A percentile compares a stretch with the other conserved stretches of the same genome.
Conservation (phyloP, 257 asterid genomes). For the Parsonsia alboflavescens region DNA sequence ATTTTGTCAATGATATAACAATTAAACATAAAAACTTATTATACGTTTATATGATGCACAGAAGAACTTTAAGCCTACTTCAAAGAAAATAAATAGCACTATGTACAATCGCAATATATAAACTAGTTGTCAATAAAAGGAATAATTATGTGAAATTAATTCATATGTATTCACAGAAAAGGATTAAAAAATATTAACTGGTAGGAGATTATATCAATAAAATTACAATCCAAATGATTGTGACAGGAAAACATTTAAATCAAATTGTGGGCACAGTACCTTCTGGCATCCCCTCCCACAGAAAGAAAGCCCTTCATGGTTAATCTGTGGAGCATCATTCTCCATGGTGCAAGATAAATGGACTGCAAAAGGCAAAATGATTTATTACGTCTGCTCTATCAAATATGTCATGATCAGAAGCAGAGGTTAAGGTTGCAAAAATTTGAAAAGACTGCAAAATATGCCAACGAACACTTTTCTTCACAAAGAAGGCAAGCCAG, state of each 20-base stretch:
- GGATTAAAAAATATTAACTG: background rate
- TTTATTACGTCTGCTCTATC: slow-evolving; percentile 6
- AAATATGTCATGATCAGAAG: slow-evolving; percentile 7
- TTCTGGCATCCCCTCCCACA: slow-evolving; percentile 77
- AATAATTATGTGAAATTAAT: background rate
- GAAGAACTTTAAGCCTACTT: background rate
- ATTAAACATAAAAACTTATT: background rate
- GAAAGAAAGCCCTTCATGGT: slow-evolving; percentile 38
- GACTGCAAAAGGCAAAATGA: slow-evolving; percentile 46
- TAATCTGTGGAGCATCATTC: slow-evolving; percentile 35
- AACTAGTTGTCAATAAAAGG: background rate
- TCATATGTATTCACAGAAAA: background rate
- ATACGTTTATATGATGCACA: background rate
- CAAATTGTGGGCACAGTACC: slow-evolving; percentile 37
- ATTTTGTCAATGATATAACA: background rate
- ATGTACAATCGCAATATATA: background rate
- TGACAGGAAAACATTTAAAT: background rate
- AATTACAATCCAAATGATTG: background rate
- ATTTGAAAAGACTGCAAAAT: slow-evolving; percentile 10
- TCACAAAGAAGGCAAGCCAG: slow-evolving; percentile 63
- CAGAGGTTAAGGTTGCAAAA: slow-evolving; percentile 12
- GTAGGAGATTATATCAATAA: background rate
- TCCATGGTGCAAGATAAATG: slow-evolving; percentile 53
- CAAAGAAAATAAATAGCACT: background rate
- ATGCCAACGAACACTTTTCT: slow-evolving; percentile 61